Evolutionary conservation across 1,284 basidiomycete genomes (phyloP), one percentile per base, ranked within the genome.

Genomic region (Schizophyllum amplum): DNA sequence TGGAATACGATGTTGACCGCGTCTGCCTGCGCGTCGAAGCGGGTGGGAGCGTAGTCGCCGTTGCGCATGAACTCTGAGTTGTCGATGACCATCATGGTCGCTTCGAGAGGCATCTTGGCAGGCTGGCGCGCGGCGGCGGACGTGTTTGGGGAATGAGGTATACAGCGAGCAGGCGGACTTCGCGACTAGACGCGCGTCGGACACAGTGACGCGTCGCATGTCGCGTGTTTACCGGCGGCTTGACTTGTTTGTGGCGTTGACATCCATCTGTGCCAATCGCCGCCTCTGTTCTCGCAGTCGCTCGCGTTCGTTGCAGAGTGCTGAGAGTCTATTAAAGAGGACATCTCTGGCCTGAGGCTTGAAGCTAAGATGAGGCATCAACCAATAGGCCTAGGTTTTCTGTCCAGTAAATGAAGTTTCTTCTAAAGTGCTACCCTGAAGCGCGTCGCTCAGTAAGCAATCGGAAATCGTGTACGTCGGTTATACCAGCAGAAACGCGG

Each of bases 41-140:
- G 83, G 26, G 87, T 89, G 33, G 94, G 94, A 46, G 79, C 76
- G 71, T 95, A 98, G 75, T 98, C 95, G 49, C 95, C 95, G 73
- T 98, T 98, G 64, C 91, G 83, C 92, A 94, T 95, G 74, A 89
- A 94, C 72, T 95, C 93, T 4, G 92, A 94, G 70, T 94, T 94
- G 79, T 95, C 93, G 63, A 95, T 84, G 47, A 94, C 82, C 74
- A 95, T 85, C 83, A 95, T 92, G 42, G 92, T 94, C 54, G 92
- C 92, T 83, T 96, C 92, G 69, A 95, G 82, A 63, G 92, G 90
- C 92, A 95, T 95, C 60, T 70, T 86, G 79, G 63, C 15, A 21
- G 48, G 3, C 22, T 3, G 7, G 33, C 33, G 33, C 33, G 33
- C 33, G 33, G 11, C 7, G 33, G 33, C 13, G 13, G 33, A 9